Percentiles rank a stretch among this genome's conserved stretches.
phyloP scores from a whole-genome alignment of 2,329 filamentous ascomycete species.

The Trichophaea hybrida region DNA sequence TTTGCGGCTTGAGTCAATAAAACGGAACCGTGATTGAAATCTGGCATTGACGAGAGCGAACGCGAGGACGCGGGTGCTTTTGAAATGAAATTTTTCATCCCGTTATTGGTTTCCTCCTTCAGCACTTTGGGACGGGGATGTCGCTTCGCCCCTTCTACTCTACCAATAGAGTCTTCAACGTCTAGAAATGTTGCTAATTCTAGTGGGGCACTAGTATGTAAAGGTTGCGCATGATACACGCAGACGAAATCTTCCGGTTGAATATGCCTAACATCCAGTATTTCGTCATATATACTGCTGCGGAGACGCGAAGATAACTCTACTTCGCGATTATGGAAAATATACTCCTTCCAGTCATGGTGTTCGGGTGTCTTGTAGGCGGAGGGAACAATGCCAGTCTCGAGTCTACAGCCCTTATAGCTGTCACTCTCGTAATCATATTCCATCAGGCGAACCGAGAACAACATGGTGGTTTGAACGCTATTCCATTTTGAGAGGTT shows the following conservation, averaged over 20 bases:
- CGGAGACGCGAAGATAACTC: not conserved
- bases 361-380: not conserved
- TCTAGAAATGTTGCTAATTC: too few species aligned
- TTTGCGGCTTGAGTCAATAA: too few species aligned
- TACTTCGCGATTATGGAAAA: not conserved
- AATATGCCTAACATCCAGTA: not conserved
- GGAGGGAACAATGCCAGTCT: not conserved
- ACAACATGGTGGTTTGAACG: conserved; percentile 10
- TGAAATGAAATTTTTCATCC: too few species aligned
- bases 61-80: too few species aligned
- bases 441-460: conserved; percentile 17
- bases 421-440: not conserved
- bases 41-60: too few species aligned
- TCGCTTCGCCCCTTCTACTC: not conserved
- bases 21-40: too few species aligned
- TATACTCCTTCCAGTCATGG: not conserved
- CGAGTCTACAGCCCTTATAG: not conserved
- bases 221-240: not conserved
- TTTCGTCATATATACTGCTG: not conserved
- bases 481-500: conserved; percentile 15
- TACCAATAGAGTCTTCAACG: not conserved
- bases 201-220: not conserved
- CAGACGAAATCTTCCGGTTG: not conserved
- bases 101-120: not conserved
- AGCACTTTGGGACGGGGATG: not conserved